These are phyloP conservation scores for Alloascoidea hylecoeti DNA, from an alignment of 805 yeast species.

Conservation along the genomic window DNA sequence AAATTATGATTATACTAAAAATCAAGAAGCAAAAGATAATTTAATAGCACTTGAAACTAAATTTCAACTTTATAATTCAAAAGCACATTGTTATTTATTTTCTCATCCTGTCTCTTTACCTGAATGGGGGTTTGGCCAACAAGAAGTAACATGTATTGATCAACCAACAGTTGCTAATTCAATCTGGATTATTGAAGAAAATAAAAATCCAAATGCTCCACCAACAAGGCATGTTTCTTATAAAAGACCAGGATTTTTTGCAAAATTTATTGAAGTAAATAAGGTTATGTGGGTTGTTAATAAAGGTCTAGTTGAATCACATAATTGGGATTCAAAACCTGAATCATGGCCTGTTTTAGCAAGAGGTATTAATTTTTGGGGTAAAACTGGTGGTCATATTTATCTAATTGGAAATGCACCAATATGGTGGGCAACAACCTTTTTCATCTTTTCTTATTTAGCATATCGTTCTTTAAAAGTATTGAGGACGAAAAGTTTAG, in stretches of 20 bases:
- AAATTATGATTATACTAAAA: conserved; percentile 29
- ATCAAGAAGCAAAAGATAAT: conserved; percentile 19
- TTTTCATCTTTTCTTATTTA: conserved; percentile 14
- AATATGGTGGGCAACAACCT: conserved; percentile 33
- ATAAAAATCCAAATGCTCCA: conserved; percentile 30
- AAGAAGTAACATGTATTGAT: conserved; percentile 79
- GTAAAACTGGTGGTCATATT: conserved; percentile 26
- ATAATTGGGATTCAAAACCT: conserved; percentile 39
- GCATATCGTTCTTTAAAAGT: conserved; percentile 14
- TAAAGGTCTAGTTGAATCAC: conserved; percentile 30
- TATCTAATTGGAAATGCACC: conserved; percentile 54
- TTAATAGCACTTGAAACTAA: conserved; percentile 49
- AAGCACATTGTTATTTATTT: conserved; percentile 54
- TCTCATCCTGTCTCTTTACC: conserved; percentile 69
- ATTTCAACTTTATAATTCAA: conserved; percentile 54
- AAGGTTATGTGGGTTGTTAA: conserved; percentile 37
- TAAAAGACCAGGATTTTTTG: conserved; percentile 25
- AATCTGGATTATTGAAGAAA: conserved; percentile 61
- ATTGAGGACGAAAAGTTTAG: conserved; percentile 24
- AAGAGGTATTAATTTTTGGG: conserved; percentile 48
- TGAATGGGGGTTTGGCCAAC: conserved; percentile 73
- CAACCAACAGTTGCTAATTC: conserved; percentile 57
- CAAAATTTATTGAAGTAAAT: conserved; percentile 42
- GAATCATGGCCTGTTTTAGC: conserved; percentile 45
- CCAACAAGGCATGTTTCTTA: conserved; percentile 17